These are phyloP conservation scores for Plenodomus biglobosus DNA, from an alignment of 2,329 filamentous ascomycete genomes.

Conservation along the genomic window DNA sequence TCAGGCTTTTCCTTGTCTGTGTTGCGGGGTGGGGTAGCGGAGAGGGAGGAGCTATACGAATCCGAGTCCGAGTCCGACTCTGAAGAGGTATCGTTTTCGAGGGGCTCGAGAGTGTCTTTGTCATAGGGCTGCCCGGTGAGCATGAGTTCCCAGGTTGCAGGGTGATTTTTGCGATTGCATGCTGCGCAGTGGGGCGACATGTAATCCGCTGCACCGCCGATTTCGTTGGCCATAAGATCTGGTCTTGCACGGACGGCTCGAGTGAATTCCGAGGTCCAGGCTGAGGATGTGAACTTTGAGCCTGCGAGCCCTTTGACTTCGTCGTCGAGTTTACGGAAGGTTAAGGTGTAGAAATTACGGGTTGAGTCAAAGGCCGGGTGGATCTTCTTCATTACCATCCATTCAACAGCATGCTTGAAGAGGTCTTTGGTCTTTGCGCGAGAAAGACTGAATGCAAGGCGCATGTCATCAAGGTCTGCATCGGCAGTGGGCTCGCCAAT, in stretches of 20 bases:
- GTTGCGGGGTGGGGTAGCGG: conserved; percentile 16
- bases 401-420: conserved; percentile 73
- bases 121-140: conserved; percentile 69
- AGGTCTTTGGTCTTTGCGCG: conserved; percentile 70
- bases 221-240: conserved; percentile 48
- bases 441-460: conserved; percentile 69
- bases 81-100: conserved; percentile 50
- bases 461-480: conserved; percentile 58
- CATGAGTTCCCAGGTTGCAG: conserved; percentile 64
- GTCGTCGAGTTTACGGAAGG: conserved; percentile 71
- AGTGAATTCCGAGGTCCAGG: conserved; percentile 69
- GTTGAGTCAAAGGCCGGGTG: conserved; percentile 68
- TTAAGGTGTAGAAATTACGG: conserved; percentile 66
- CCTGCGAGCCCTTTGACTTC: conserved; percentile 68
- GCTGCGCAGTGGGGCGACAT: conserved; percentile 60
- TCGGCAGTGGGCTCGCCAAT: conserved; percentile 49
- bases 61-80: conserved; percentile 22
- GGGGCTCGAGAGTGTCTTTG: conserved; percentile 64
- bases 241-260: conserved; percentile 67
- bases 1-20: conserved; percentile 28
- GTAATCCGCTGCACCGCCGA: conserved; percentile 13
- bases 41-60: conserved; percentile 11
- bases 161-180: conserved; percentile 69
- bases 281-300: conserved; percentile 71
- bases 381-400: conserved; percentile 78